These are phyloP conservation scores for Phytophthora foliorum DNA, from an alignment of 352 stramenopile genomes.

Conservation along the genomic window DNA sequence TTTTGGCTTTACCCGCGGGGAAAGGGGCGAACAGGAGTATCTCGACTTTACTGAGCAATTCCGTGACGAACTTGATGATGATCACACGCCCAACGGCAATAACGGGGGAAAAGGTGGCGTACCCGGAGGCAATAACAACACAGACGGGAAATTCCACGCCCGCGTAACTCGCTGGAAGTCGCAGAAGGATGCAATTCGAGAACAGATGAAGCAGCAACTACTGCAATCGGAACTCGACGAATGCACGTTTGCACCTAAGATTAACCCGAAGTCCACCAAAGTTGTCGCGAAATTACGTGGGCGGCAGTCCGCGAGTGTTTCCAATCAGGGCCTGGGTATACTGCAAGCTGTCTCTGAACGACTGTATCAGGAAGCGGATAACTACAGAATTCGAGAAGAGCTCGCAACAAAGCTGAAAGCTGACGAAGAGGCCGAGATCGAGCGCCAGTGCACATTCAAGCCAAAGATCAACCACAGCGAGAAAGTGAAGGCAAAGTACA, in stretches of 20 bases:
- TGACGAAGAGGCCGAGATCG: conserved; percentile 76
- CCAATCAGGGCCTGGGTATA: conserved; percentile 32
- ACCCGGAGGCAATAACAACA: conserved; percentile 33
- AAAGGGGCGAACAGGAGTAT: conserved; percentile 43
- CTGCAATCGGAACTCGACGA: conserved; percentile 78
- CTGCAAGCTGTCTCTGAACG: conserved; percentile 66
- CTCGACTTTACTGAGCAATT: conserved; percentile 66
- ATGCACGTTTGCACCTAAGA: conserved; percentile 80
- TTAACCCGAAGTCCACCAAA: conserved; percentile 83
- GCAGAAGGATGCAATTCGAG: conserved; percentile 77
- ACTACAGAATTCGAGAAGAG: conserved; percentile 79
- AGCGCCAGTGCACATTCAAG: conserved; percentile 82
- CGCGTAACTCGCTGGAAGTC: conserved; percentile 83
- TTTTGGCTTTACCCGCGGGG: conserved; percentile 14
- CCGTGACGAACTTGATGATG: conserved; percentile 42
- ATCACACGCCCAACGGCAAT: conserved; percentile 16
- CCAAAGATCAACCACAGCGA: conserved; percentile 73
- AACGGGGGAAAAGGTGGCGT: conserved; percentile 32
- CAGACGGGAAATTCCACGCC: conserved; percentile 69
- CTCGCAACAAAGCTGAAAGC: conserved; percentile 68
- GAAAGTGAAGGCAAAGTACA: conserved; percentile 85
- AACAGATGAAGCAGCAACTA: conserved; percentile 86
- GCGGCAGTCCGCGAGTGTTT: conserved; percentile 34
- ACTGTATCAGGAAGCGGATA: conserved; percentile 81
- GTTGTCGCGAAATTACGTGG: conserved; percentile 69